Conservation (phyloP, 768 basidiomycete genomes). For the Trametes sanguinea region DNA sequence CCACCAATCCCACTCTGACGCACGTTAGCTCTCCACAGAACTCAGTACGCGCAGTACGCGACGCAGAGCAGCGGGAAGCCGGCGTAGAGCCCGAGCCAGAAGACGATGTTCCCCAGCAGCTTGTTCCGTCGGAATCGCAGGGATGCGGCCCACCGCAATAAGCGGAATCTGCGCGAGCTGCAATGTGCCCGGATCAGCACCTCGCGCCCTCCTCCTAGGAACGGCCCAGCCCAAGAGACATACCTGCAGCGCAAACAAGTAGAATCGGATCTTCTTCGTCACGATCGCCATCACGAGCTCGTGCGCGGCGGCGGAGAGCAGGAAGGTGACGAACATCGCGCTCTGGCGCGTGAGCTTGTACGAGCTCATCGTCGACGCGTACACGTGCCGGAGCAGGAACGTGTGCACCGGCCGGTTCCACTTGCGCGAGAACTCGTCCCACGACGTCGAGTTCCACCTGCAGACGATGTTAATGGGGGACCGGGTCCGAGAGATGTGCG, state of each 20-base stretch:
- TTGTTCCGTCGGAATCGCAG: constrained; percentile 81
- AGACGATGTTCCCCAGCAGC: constrained; percentile 80
- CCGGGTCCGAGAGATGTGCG: too few relatives aligned
- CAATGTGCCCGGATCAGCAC: too few relatives aligned
- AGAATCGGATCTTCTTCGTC: constrained; percentile 88
- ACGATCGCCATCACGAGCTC: constrained; percentile 97
- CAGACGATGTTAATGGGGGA: too few relatives aligned
- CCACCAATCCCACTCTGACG: too few relatives aligned
- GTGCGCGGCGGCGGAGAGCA: constrained; percentile 86
- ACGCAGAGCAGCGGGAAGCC: constrained; percentile 95
- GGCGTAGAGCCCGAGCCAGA: constrained; percentile 90
- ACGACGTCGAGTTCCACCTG: constrained; percentile 95
- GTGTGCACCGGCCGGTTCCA: constrained; percentile 98
- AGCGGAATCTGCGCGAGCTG: constrained; percentile 91
- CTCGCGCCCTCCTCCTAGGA: too few relatives aligned
- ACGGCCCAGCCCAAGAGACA: constrained; percentile 18
- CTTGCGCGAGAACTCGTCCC: constrained; percentile 97
- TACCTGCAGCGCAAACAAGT: constrained; percentile 79
- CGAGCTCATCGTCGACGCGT: constrained; percentile 81
- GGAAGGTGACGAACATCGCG: constrained; percentile 94
- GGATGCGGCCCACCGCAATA: constrained; percentile 77
- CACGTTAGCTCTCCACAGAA: too few relatives aligned
- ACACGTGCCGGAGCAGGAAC: constrained; percentile 95
- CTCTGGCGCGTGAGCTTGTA: constrained; percentile 71
- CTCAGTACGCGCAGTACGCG: constrained; percentile 60